Percentiles rank a stretch among this genome's conserved stretches.
Conservation (phyloP, 225 moss, liverwort and hornwort species). For the Straminergon stramineum region DNA sequence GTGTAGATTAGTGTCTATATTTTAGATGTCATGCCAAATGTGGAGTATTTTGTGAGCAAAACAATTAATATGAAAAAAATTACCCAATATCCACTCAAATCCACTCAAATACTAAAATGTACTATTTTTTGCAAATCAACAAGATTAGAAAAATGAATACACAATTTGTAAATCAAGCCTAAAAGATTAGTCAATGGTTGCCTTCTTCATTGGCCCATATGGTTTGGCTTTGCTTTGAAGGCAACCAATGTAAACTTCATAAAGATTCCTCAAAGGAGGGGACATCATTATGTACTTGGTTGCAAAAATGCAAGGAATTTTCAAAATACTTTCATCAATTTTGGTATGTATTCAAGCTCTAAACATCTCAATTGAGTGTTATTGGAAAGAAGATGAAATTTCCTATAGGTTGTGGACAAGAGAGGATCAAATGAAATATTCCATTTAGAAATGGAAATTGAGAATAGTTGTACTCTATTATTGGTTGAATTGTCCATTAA, state of each 20-base stretch:
- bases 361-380: too few species aligned
- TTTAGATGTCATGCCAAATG: fast-evolving
- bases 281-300: not conserved
- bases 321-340: not conserved
- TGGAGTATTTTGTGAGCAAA: too few species aligned
- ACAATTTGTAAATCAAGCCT: not conserved
- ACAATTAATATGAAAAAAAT: not conserved
- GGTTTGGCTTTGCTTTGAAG: too few species aligned
- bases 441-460: not conserved
- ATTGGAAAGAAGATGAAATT: not conserved
- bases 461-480: not conserved
- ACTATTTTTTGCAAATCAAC: not conserved
- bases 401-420: not conserved
- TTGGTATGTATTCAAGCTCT: too few species aligned
- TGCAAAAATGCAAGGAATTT: not conserved
- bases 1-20: not conserved
- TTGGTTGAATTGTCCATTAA: too few species aligned
- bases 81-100: not conserved
- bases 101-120: not conserved
- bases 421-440: not conserved
- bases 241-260: too few species aligned
- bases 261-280: too few species aligned
- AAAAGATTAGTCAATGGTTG: not conserved
- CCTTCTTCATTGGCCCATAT: not conserved
- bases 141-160: not conserved